These are phyloP conservation scores for Cetradonia linearis DNA, from an alignment of 495 filamentous ascomycete species.

Conservation along the genomic window DNA sequence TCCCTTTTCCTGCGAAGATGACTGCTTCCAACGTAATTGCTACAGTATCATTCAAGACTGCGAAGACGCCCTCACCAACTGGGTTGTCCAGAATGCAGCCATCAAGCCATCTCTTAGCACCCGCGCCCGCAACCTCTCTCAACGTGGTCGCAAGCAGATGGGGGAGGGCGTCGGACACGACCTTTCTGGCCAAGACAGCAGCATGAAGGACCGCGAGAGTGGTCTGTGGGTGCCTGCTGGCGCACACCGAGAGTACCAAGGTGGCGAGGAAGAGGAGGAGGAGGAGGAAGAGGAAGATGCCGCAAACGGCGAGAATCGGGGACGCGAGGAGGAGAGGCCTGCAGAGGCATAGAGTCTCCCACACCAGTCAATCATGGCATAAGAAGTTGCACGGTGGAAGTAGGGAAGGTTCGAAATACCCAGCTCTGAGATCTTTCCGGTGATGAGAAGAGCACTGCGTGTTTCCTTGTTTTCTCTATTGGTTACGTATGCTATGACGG, in stretches of 20 bases:
- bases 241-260: constrained; percentile 56
- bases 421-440: constrained; percentile 13
- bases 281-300: no score
- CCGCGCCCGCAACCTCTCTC: constrained; percentile 75
- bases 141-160: constrained; percentile 57
- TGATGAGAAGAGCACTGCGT: constrained; percentile 14
- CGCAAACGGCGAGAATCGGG: constrained; percentile 38
- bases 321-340: constrained; percentile 50
- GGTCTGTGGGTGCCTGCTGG: constrained; percentile 71
- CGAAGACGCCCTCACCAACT: constrained; percentile 93
- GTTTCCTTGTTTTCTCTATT: constrained; percentile 5
- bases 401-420: constrained; percentile 17
- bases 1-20: background rate
- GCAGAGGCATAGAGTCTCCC: constrained; percentile 15
- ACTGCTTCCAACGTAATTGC: background rate
- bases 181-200: constrained; percentile 73
- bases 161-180: constrained; percentile 61
- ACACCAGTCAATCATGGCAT: background rate
- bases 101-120: constrained; percentile 77
- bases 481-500: constrained; percentile 9
- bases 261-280: constrained; percentile 55
- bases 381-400: constrained; percentile 30
- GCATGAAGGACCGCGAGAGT: constrained; percentile 73
- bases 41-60: constrained; percentile 92
- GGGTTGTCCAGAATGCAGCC: constrained; percentile 80